Conservation (phyloP, 176 grass and related monocot species). For the Zea mays region DNA sequence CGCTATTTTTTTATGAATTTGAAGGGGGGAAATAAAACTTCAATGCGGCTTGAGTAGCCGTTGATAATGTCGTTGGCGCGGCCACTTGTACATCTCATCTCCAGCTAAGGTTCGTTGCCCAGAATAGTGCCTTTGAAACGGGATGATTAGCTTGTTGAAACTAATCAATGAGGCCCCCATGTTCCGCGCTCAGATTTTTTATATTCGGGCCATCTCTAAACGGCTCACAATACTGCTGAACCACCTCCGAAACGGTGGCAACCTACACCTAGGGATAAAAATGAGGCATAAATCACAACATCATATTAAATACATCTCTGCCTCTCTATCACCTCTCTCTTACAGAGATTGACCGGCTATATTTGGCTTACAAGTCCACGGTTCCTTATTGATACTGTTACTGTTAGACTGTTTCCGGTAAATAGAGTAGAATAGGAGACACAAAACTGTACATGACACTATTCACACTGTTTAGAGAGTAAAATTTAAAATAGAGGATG, state of each 20-base stretch:
- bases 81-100: slow-evolving; percentile 13
- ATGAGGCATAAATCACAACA: background rate
- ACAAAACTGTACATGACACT: background rate
- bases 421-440: too few species aligned
- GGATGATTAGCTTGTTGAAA: slow-evolving; percentile 46
- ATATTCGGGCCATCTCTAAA: slow-evolving; percentile 2
- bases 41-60: background rate
- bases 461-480: too few species aligned
- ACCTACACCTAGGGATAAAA: background rate
- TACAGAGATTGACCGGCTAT: background rate
- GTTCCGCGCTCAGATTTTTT: slow-evolving; percentile 32
- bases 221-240: background rate
- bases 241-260: background rate
- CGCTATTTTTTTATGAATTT: background rate
- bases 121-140: slow-evolving; percentile 22
- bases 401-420: background rate
- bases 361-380: background rate
- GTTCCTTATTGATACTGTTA: background rate
- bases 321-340: background rate
- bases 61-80: slow-evolving; percentile 14
- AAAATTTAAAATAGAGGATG: too few species aligned
- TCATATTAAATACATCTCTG: background rate
- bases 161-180: slow-evolving; percentile 41
- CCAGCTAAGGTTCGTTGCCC: slow-evolving; percentile 45
- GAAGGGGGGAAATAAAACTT: background rate